Evolutionary conservation across 352 stramenopile species (phyloP), one percentile per base, ranked within the genome.

Genomic region (Blastocystis sp.): DNA sequence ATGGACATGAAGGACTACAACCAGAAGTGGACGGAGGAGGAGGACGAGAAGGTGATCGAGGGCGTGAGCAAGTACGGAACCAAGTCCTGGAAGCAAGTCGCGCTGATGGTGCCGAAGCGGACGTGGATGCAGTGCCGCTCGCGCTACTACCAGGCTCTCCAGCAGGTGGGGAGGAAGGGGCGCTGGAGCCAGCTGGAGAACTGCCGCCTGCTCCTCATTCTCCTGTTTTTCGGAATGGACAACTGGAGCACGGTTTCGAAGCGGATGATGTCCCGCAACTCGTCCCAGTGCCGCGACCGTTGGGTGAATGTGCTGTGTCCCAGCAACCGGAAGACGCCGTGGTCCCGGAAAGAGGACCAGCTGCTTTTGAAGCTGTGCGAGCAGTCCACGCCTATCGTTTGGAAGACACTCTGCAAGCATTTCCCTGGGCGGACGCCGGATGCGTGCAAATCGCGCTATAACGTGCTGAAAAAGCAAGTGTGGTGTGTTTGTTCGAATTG

Each of bases 51-150:
- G 34, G 78, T 88, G 38, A n/a, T 65, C 48, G 60, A 76, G 60
- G 52, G 52, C 28, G 70, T 80, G 60, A 68, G 42, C 9, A 19
- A 24, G 48, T 63, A 59, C 38, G 78, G 78, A 54, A 88, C 78
- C n/a, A 88, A 88, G 52, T 21, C 19, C 24, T 88, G 78, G 78
- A 65, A 69, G 38, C 40, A 63, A 34, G 59, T 88, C n/a, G 64
- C 78, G 57, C 24, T 24, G 24, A 21, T 80, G 14, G 34, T 80
- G 11, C 28, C 28, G 40, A 7, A 14, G 14, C 28, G 34, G 24
- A 74, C 64, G 64, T 88, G 68, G 64, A 57, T 76, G 6, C 78
- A 88, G 45, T 88, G 78, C 48, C 60, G 78, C 38, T 79, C 64
- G 34, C 78, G 78, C 17, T 88, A 88, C 38, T 79, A 76, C 48